phyloP scores from a whole-genome alignment of 441 rosid genomes.

The Lepidium campestre region DNA sequence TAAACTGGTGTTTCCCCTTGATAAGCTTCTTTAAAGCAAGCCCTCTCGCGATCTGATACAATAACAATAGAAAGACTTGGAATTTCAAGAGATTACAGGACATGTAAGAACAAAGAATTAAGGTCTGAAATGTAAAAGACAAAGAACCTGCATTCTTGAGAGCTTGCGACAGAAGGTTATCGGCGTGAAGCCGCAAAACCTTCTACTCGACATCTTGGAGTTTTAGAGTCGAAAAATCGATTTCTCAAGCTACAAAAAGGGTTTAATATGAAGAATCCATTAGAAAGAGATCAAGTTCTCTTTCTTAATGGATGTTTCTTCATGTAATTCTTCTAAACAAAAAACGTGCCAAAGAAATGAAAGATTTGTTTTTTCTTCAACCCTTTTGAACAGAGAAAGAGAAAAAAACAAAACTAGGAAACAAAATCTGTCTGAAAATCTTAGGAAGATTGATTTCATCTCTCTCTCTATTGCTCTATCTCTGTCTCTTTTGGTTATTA shows the following conservation, averaged over 20 bases:
- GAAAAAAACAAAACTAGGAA: background rate
- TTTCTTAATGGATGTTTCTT: constrained; percentile 14
- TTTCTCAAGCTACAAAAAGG: background rate
- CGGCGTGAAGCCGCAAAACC: constrained; percentile 50
- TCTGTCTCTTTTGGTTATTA: constrained; percentile 12
- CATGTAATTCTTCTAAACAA: background rate
- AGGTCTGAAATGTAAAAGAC: background rate
- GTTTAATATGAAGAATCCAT: constrained; percentile 17
- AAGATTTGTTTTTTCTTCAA: background rate
- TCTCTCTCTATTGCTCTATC: background rate
- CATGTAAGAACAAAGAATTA: background rate
- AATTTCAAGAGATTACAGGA: background rate
- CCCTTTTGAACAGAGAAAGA: background rate
- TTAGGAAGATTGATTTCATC: background rate
- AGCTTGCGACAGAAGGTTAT: constrained; percentile 29
- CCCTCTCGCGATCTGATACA: constrained; percentile 24
- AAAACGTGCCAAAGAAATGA: background rate
- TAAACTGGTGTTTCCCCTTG: constrained; percentile 11
- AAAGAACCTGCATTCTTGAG: constrained; percentile 26
- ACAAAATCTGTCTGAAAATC: background rate
- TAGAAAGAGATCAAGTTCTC: constrained; percentile 4
- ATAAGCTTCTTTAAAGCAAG: constrained; percentile 17
- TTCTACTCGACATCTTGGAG: constrained; percentile 35
- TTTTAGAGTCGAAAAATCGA: constrained; percentile 18
- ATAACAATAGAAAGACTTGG: background rate